These are phyloP conservation scores for Tetradesmus obliquus DNA, from an alignment of 139 green algal genomes.

Conservation along the genomic window DNA sequence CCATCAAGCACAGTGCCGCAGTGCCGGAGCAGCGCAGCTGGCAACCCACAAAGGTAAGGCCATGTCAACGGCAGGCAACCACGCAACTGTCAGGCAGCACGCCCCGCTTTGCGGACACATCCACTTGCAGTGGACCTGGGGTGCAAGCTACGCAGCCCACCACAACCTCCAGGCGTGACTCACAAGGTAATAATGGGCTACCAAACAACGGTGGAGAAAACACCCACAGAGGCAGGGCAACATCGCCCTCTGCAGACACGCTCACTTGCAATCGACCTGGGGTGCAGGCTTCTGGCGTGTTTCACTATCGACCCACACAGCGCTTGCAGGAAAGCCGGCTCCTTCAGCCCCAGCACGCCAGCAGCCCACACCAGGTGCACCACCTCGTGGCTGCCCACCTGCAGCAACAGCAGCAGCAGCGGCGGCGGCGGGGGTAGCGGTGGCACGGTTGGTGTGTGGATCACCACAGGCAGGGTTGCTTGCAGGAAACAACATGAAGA, in stretches of 20 bases:
- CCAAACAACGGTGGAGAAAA: no score
- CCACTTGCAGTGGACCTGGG: conserved; percentile 29
- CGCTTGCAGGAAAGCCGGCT: neutral
- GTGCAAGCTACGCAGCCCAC: neutral
- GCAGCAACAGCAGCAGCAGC: neutral
- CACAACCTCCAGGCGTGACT: no score
- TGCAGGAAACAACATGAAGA: neutral
- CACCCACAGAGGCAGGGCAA: no score
- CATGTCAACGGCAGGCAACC: no score
- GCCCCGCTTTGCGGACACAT: neutral
- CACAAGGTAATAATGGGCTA: no score
- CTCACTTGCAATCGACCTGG: conserved; percentile 28
- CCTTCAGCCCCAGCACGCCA: conserved; percentile 2
- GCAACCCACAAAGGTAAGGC: no score
- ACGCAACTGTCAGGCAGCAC: no score
- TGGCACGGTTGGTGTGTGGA: no score
- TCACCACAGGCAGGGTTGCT: no score
- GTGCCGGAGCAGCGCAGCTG: no score
- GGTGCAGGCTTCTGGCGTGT: neutral
- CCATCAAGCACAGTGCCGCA: no score
- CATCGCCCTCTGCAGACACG: neutral
- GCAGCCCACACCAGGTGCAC: conserved; percentile 33
- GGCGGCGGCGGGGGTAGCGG: neutral
- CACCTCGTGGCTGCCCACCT: neutral
- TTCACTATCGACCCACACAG: neutral